Conservation (phyloP, 148 eudicot genomes). For the Gaultheria prostrata region DNA sequence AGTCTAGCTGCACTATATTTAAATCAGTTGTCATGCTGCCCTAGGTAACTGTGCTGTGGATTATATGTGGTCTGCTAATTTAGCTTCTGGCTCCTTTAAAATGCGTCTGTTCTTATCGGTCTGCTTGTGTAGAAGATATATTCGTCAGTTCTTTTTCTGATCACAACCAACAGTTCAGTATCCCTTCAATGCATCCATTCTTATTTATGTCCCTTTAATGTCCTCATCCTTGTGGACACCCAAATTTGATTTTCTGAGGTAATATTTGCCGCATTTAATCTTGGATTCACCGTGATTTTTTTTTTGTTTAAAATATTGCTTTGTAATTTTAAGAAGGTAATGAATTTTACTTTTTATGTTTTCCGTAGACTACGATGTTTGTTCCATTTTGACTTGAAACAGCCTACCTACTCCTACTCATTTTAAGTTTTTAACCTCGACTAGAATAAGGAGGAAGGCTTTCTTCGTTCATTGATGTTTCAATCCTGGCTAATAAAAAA, state of each 20-base stretch:
- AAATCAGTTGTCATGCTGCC: neutral
- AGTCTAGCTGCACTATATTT: neutral
- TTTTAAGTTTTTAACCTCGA: neutral
- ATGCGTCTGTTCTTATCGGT: neutral
- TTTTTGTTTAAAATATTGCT: neutral
- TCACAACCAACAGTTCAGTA: neutral
- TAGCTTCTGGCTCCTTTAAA: neutral
- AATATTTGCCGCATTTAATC: neutral
- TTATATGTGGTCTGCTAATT: neutral
- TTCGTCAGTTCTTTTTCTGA: neutral
- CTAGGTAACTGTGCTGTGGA: neutral
- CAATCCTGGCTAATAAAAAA: neutral
- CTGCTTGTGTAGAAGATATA: neutral
- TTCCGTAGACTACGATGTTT: neutral
- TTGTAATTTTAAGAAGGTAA: neutral
- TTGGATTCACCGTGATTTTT: neutral
- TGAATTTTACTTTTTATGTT: neutral
- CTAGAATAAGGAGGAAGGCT: neutral
- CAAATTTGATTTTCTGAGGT: neutral
- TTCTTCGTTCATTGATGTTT: neutral
- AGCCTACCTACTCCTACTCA: neutral
- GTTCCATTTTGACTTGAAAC: conserved; percentile 7
- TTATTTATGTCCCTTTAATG: neutral
- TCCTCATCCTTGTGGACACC: neutral
- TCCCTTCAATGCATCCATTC: neutral